Percentiles rank a stretch among this genome's conserved stretches.
Evolutionary conservation across 352 stramenopile species (phyloP).

Genomic region (Plasmopara viticola): DNA sequence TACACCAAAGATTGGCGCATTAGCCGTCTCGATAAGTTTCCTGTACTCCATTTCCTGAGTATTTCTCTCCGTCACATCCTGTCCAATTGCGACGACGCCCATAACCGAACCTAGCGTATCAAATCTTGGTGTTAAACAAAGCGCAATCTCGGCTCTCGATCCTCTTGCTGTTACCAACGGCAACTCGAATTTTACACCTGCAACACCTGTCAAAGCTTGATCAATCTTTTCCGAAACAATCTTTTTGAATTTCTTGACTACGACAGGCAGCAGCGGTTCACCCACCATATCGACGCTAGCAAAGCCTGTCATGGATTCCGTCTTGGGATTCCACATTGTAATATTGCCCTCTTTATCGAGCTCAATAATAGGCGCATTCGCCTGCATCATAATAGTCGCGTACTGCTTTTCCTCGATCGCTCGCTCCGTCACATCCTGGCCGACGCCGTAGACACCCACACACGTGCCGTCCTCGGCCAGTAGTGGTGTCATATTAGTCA

Average conservation of each 20-base stretch:
- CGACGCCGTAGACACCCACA: conserved; percentile 49
- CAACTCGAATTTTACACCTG: conserved; percentile 47
- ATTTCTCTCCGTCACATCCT: conserved; percentile 59
- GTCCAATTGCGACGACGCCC: conserved; percentile 52
- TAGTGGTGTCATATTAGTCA: conserved; percentile 51
- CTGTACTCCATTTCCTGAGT: conserved; percentile 69
- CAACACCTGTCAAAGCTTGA: conserved; percentile 38
- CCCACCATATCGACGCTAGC: conserved; percentile 45
- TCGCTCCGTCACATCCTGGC: conserved; percentile 50
- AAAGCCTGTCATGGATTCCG: conserved; percentile 49
- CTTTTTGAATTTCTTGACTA: conserved; percentile 40
- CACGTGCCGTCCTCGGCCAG: conserved; percentile 34
- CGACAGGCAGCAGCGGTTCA: conserved; percentile 39
- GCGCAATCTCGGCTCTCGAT: conserved; percentile 44
- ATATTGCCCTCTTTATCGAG: conserved; percentile 67
- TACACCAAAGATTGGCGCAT: conserved; percentile 83
- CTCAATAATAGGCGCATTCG: conserved; percentile 74
- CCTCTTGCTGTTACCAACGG: conserved; percentile 42
- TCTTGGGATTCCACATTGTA: conserved; percentile 64
- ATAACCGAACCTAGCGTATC: conserved; percentile 34
- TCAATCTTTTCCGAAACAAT: conserved; percentile 46
- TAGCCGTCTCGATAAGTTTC: conserved; percentile 84
- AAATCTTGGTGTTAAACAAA: conserved; percentile 50
- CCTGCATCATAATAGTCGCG: conserved; percentile 63
- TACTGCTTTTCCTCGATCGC: conserved; percentile 56